Evolutionary conservation across 2,329 filamentous ascomycete species (phyloP), one percentile per base, ranked within the genome.

Genomic region (Cladosporium sp.): DNA sequence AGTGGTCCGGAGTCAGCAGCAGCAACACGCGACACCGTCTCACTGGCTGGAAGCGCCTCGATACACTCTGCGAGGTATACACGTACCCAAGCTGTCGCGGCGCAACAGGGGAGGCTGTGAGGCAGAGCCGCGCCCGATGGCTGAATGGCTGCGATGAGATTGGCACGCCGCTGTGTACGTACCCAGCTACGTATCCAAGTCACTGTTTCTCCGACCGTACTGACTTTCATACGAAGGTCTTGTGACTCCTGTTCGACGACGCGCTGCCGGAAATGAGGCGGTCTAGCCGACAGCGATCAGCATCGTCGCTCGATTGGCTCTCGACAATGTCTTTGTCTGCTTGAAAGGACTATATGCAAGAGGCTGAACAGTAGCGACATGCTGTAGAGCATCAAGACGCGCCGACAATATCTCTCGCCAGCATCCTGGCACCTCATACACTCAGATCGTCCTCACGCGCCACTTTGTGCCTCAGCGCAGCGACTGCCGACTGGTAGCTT

Each of bases 21-120:
- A 15, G 39, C 22, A 32, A 47, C 40, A 37, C 24, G 28, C 40
- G 40, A 36, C 52, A 37, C 9, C 40, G 40, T 20, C 32, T 37
- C 19, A 55, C 32, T 55, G 52, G 52, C 19, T 32, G 37, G 28
- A 17, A 24, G 15, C 32, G 13, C 12, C n/a, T 39, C 52, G 52
- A 55, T 55, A 25, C 52, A n/a, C 52, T 55, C 45, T 45, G 20
- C 40, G 40, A 47, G 52, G 52, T 55, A 55, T 32, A 24, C 20
- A 10, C 17, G 52, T 55, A 55, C 32, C 28, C 19, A 19, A 35
- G 40, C 28, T 36, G 32, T 55, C 51, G 37, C 28, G 28, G 10
- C 13, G 47, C 35, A 17, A 51, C 48, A 39, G 40, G 35, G 25
- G 19, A 20, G 32, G 37, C 22, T 36, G 4, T 35, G 51, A 45